phyloP scores from a whole-genome alignment of 768 basidiomycete genomes.

The Psilocybe subaeruginosa region DNA sequence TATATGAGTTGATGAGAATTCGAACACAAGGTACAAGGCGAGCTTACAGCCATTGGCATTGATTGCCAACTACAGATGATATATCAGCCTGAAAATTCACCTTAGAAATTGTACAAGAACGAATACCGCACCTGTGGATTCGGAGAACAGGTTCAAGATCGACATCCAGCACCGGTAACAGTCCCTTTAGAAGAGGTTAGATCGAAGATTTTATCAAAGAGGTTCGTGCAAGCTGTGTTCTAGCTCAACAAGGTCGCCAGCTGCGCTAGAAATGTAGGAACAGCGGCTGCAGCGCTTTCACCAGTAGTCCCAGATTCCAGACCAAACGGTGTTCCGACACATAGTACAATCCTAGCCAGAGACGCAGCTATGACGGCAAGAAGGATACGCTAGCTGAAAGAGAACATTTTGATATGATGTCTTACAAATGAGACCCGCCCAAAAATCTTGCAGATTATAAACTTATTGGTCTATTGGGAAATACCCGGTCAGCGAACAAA shows the following conservation, averaged over 20 bases:
- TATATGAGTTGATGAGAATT: neutral
- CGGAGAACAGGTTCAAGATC: slow-evolving; percentile 27
- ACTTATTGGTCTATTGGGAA: too few relatives aligned
- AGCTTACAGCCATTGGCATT: slow-evolving; percentile 15
- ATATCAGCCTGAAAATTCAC: neutral
- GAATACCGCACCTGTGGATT: slow-evolving; percentile 21
- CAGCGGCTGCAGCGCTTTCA: slow-evolving; percentile 21
- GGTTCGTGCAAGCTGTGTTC: slow-evolving; percentile 24
- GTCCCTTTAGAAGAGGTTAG: slow-evolving; percentile 25
- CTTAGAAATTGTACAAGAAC: neutral
- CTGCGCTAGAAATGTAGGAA: slow-evolving; percentile 25
- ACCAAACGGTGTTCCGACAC: slow-evolving; percentile 24
- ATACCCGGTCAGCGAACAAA: too few relatives aligned
- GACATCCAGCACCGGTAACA: slow-evolving; percentile 19
- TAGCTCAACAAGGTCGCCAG: slow-evolving; percentile 27
- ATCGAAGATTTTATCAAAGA: slow-evolving; percentile 23
- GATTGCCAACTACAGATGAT: slow-evolving; percentile 7
- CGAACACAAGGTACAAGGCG: neutral
- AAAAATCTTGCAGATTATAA: too few relatives aligned
- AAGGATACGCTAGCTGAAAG: neutral
- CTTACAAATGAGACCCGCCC: too few relatives aligned
- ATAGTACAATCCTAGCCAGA: neutral
- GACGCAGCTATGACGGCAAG: neutral
- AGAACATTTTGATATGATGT: neutral
- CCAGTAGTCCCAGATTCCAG: slow-evolving; percentile 26